Percentiles rank a stretch among this genome's conserved stretches.
phyloP scores from a whole-genome alignment of 2,329 filamentous ascomycete species.

The Fusarium tuaranense region DNA sequence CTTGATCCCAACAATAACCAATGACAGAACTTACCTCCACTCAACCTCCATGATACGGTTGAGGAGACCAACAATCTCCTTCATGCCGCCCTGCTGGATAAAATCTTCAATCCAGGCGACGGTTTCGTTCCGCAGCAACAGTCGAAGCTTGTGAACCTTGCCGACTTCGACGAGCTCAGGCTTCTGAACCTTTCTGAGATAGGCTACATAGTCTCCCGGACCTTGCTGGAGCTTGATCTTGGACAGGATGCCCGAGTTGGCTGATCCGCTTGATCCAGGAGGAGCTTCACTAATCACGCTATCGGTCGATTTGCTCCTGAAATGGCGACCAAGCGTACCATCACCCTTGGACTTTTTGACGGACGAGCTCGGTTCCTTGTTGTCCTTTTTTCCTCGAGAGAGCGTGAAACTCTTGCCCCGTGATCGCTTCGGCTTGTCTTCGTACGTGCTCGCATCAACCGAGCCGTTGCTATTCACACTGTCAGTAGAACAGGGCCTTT shows the following conservation, averaged over 20 bases:
- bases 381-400: slow-evolving; percentile 71
- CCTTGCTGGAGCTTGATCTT: slow-evolving; percentile 80
- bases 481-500: slow-evolving; percentile 59
- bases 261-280: slow-evolving; percentile 62
- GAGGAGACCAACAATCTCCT: slow-evolving; percentile 86
- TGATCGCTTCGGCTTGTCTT: slow-evolving; percentile 63
- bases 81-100: slow-evolving; percentile 90
- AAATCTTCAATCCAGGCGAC: slow-evolving; percentile 96
- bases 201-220: slow-evolving; percentile 87
- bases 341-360: slow-evolving; percentile 81
- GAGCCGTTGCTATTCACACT: slow-evolving; percentile 53
- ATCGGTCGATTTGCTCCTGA: slow-evolving; percentile 79
- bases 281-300: slow-evolving; percentile 73
- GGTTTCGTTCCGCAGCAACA: slow-evolving; percentile 92
- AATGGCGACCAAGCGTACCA: slow-evolving; percentile 70
- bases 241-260: slow-evolving; percentile 69
- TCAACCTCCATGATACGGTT: slow-evolving; percentile 95
- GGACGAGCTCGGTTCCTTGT: slow-evolving; percentile 72
- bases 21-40: slow-evolving; percentile 78
- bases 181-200: slow-evolving; percentile 83
- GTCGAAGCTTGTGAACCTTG: slow-evolving; percentile 90
- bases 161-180: slow-evolving; percentile 92
- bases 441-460: slow-evolving; percentile 55
- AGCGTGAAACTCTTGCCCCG: slow-evolving; percentile 77
- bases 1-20: neutral